Percentiles rank a stretch among this genome's conserved stretches.
Conservation (phyloP, 768 basidiomycete genomes). For the Russula sp. region DNA sequence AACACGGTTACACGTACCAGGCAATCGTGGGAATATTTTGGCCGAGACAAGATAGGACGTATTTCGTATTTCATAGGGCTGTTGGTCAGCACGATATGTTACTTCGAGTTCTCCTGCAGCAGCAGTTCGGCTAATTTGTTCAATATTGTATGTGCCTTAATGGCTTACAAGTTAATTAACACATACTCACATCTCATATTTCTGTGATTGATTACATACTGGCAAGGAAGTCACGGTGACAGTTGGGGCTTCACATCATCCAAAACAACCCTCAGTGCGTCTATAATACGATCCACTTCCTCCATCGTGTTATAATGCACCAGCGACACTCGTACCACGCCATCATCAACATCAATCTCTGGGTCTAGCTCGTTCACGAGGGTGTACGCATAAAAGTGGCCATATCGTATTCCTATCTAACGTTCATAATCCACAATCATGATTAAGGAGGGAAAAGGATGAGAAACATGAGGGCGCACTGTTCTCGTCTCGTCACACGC, state of each 20-base stretch:
- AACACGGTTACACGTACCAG: no score
- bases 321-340: conserved; percentile 66
- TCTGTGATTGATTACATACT: neutral
- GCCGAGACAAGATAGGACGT: no score
- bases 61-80: no score
- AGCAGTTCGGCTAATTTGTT: no score
- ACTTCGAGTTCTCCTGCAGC: no score
- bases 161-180: no score
- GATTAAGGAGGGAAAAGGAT: neutral
- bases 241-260: neutral
- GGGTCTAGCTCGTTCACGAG: conserved; percentile 49
- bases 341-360: conserved; percentile 54
- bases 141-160: no score
- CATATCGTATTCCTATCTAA: conserved; percentile 73
- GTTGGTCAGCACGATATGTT: no score
- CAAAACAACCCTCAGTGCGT: conserved; percentile 47
- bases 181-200: no score
- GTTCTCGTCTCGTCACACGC: conserved; percentile 57
- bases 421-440: neutral
- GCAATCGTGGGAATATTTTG: no score
- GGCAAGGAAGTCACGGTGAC: no score
- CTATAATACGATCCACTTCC: conserved; percentile 58
- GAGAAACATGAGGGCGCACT: conserved; percentile 37
- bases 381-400: conserved; percentile 73
- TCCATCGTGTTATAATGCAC: conserved; percentile 77